phyloP scores from a whole-genome alignment of 2,329 filamentous ascomycete genomes.

The Talaromyces marneffei region DNA sequence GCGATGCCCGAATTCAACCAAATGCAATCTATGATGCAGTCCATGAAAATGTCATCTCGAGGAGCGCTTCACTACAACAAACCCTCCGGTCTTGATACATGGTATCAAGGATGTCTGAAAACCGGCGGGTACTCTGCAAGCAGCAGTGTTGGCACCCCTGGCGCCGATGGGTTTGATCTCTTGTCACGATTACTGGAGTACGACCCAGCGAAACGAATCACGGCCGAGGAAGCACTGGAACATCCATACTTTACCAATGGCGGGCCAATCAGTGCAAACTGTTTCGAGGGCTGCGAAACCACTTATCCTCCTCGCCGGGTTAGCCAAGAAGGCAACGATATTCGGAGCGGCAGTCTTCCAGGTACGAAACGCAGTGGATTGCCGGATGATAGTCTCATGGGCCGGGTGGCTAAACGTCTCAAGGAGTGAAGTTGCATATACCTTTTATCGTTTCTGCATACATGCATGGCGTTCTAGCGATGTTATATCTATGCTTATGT shows the following conservation, averaged over 20 bases:
- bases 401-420: slow-evolving; percentile 49
- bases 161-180: slow-evolving; percentile 72
- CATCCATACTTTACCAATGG: slow-evolving; percentile 80
- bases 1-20: slow-evolving; percentile 84
- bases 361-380: slow-evolving; percentile 85
- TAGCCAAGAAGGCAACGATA: slow-evolving; percentile 93
- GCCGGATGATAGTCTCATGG: slow-evolving; percentile 70
- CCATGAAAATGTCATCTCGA: slow-evolving; percentile 30
- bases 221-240: slow-evolving; percentile 79
- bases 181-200: slow-evolving; percentile 82
- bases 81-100: slow-evolving; percentile 63
- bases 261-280: slow-evolving; percentile 67
- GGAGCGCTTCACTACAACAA: slow-evolving; percentile 47
- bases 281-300: slow-evolving; percentile 81
- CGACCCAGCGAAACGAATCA: slow-evolving; percentile 81
- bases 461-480: slow-evolving; percentile 1
- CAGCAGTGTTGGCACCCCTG: slow-evolving; percentile 52
- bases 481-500: neutral
- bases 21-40: slow-evolving; percentile 46
- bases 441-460: slow-evolving; percentile 2
- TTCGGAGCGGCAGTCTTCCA: slow-evolving; percentile 79
- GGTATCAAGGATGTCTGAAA: slow-evolving; percentile 68
- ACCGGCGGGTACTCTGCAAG: slow-evolving; percentile 49
- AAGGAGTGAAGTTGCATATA: slow-evolving; percentile 38
- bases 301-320: slow-evolving; percentile 89